Base-by-base conservation (phyloP, 2,329 filamentous ascomycete species). In the Colletotrichum graminicola region DNA sequence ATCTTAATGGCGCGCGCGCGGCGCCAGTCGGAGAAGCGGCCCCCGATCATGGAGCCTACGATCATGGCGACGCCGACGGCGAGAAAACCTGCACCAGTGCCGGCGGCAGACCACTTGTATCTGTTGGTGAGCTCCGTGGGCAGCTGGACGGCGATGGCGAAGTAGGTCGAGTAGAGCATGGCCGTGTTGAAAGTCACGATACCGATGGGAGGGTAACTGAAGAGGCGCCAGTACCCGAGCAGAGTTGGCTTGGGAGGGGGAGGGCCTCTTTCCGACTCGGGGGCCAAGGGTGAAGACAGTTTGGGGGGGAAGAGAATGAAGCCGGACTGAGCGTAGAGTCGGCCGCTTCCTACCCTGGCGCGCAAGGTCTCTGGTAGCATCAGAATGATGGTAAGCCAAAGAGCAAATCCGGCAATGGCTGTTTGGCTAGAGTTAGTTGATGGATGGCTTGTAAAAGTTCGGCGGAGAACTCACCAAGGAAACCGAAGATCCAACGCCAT, bases 401-500 rank as follows among this genome's bases (percentile, higher is more conserved):
- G 77, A 4, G 77, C 32, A 74, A 80, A 71, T 72, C 79, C 76
- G 16, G 73, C 68, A 18, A 79, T 77, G 12, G 77, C 80, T 78
- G 60, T 34, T 21, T n/a, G 6, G 55, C 70, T 36, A 66, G 76
- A 10, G 12, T 71, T 3, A 71, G 65, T 18, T 16, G 12, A 29
- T 10, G 49, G 12, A 10, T 14, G 11, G 5, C 29, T 23, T n/a
- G n/a, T 12, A 7, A 10, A 11, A 26, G 3, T 1, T 29, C 75
- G 47, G 21, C 1, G 2, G n/a, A 18, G 39, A 11, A 36, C 65
- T 59, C 16, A 69, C 68, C 77, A 23, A 82, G 73, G 43, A 84
- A 83, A 1, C 80, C 83, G 69, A 85, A 85, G 5, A 82, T 78
- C 83, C 83, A 85, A 72, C 84, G 75, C 84, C 84, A 85, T 5